Conservation (phyloP, 768 basidiomycete species). For the Lyophyllum decastes region DNA sequence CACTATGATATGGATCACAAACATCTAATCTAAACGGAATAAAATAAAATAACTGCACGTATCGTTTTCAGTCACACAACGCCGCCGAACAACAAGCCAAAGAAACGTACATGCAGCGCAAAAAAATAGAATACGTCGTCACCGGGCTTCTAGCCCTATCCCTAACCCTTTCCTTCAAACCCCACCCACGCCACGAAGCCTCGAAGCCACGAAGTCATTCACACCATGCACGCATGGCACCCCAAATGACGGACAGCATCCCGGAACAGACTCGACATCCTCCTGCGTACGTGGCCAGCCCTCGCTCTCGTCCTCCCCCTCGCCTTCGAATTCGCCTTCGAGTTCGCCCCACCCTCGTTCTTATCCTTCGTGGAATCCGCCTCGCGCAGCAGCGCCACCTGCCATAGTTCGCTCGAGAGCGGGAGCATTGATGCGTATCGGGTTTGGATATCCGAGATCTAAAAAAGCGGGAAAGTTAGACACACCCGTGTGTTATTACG, state of each 20-base stretch:
- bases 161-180: too few species aligned
- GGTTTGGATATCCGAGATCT: slow-evolving; percentile 15
- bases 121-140: too few species aligned
- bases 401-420: slow-evolving; percentile 7
- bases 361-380: neutral
- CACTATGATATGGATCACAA: neutral
- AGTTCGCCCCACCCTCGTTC: neutral
- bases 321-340: too few species aligned
- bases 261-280: slow-evolving; percentile 11
- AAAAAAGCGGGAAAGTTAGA: too few species aligned
- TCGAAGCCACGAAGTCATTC: too few species aligned
- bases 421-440: slow-evolving; percentile 12
- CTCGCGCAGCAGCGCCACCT: slow-evolving; percentile 4
- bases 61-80: too few species aligned
- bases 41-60: neutral
- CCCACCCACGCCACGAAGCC: too few species aligned
- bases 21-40: neutral
- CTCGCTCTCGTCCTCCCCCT: neutral
- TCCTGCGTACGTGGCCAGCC: neutral
- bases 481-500: too few species aligned
- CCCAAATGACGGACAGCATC: slow-evolving; percentile 14
- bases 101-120: too few species aligned
- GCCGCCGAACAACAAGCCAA: too few species aligned
- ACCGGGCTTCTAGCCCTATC: too few species aligned
- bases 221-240: slow-evolving; percentile 7